A percentile compares a stretch with the other conserved stretches of the same genome.
Conservation (phyloP, 176 grass and related monocot genomes). For the Lolium rigidum region DNA sequence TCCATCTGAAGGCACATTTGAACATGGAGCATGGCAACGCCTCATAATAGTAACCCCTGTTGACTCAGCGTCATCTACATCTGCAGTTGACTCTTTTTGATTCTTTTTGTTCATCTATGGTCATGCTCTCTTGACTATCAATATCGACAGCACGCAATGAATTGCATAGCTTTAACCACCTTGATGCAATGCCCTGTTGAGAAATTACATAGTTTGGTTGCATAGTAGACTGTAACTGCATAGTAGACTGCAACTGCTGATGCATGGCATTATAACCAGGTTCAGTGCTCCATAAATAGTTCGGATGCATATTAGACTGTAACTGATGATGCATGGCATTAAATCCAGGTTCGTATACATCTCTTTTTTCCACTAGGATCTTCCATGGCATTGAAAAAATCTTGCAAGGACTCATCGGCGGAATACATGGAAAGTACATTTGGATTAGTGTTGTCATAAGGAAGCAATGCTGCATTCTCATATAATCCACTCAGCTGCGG, state of each 20-base stretch:
- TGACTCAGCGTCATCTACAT: conserved; percentile 51
- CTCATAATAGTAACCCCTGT: too few species aligned
- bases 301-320: conserved; percentile 26
- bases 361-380: conserved; percentile 49
- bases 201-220: conserved; percentile 3
- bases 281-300: conserved; percentile 17
- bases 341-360: conserved; percentile 49
- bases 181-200: conserved; percentile 54
- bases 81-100: conserved; percentile 38
- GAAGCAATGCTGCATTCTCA: conserved; percentile 60
- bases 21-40: too few species aligned
- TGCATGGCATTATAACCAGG: too few species aligned
- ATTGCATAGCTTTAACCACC: conserved; percentile 57
- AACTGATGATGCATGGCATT: conserved; percentile 21
- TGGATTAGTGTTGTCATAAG: conserved; percentile 58
- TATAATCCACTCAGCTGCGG: conserved; percentile 48
- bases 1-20: too few species aligned
- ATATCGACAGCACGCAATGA: background rate
- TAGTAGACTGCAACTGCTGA: too few species aligned
- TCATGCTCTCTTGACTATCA: background rate
- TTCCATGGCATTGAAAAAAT: conserved; percentile 70
- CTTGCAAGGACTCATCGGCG: conserved; percentile 63
- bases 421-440: conserved; percentile 71
- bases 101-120: conserved; percentile 37
- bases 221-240: too few species aligned